These are phyloP conservation scores for Chenopodium formosanum DNA, from an alignment of 148 eudicot genomes.

Conservation along the genomic window DNA sequence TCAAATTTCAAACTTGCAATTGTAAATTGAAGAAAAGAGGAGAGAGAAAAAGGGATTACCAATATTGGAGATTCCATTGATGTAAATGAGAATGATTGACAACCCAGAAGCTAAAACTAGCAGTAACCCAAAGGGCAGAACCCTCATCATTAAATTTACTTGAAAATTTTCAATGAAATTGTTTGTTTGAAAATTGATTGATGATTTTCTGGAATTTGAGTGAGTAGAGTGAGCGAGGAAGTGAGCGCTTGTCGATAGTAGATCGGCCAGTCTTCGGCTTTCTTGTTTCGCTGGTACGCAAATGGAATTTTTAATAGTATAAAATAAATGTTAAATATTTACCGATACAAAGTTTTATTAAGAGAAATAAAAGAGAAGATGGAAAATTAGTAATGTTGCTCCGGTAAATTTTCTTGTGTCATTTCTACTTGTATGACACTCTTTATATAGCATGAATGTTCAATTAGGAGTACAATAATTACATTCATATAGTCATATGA, in stretches of 20 bases:
- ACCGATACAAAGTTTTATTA: too few relatives aligned
- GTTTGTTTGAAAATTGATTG: too few relatives aligned
- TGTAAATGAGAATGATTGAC: slow-evolving; percentile 63
- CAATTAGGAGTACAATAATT: too few relatives aligned
- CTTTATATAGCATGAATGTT: too few relatives aligned
- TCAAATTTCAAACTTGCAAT: background rate
- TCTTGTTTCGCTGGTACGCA: background rate
- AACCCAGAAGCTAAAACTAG: slow-evolving; percentile 71
- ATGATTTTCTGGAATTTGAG: background rate
- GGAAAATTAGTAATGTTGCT: too few relatives aligned
- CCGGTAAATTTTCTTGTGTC: too few relatives aligned
- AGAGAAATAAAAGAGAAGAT: too few relatives aligned
- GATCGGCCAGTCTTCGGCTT: background rate
- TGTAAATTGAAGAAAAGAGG: background rate
- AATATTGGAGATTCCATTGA: slow-evolving; percentile 48
- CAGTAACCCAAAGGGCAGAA: slow-evolving; percentile 62
- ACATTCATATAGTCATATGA: too few relatives aligned
- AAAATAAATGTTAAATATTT: too few relatives aligned
- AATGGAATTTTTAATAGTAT: background rate
- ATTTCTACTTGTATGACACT: too few relatives aligned
- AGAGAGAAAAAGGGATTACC: slow-evolving; percentile 29
- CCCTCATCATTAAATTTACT: slow-evolving; percentile 47
- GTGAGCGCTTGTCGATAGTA: background rate
- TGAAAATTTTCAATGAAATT: too few relatives aligned
- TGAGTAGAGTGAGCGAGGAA: background rate